Base-by-base conservation (phyloP, 106 monocot genomes). In the Alisma plantagoaquatica region DNA sequence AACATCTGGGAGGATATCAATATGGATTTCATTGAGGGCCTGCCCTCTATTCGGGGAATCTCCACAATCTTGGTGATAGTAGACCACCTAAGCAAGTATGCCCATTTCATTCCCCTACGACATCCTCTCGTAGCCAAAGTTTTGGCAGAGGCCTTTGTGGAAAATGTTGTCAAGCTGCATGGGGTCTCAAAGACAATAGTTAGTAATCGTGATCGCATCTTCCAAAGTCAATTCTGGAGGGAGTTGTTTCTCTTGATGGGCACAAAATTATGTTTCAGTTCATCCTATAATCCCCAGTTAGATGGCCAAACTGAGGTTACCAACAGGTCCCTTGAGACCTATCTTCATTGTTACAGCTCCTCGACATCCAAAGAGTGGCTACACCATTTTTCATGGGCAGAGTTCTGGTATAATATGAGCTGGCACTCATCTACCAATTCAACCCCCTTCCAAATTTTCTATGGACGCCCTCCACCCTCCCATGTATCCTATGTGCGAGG, bases 1-100 rank as follows among this genome's bases (percentile, higher is more conserved):
- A 30, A 8, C 4, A 19, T 31, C 11, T 56, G 56, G 66, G 29
- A 16, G 19, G 31, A 48, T 7, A 35, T 67, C 23, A 46, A 56
- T 4, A 67, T 57, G 57, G 66, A 67, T 33, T 67, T 67, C 20
- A 57, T 67, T 10, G 46, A 48, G 10, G 66, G 33, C 0, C 18
- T 67, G 2, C 66, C 66, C 1, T 6, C 10, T 0, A 43, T 46
- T 5, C 2, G 25, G 0, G 46, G 46, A 1, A 66, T 46, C 21
- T 8, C 17, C 0, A 27, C 23, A 2, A 56, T 66, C 21, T 6
- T 55, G 2, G 56, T 66, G 0, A 56, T 66, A 2, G 45, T 66
- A 0, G 55, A 66, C 16, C 2, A 31, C 7, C 28, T 62, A 2
- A 21, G 48, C 2, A 62, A 62, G 23, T 62, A 49, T 32, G 15